Evolutionary conservation across 768 basidiomycete genomes (phyloP).

Genomic region (Podaxis sp.): DNA sequence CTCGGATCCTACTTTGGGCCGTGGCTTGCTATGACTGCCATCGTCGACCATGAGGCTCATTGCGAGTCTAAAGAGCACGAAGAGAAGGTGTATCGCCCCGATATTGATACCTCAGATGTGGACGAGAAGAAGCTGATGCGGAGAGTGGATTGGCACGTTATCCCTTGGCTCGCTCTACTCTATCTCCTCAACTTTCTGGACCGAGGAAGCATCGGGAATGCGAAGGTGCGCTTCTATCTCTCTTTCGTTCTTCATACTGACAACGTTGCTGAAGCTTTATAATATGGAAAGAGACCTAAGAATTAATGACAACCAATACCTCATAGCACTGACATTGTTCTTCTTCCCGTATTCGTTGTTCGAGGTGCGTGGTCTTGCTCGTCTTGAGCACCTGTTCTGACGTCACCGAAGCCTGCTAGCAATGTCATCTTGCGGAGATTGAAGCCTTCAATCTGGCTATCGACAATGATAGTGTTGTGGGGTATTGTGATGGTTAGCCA

Average conservation of each 20-base stretch:
- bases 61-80: background rate
- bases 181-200: conserved; percentile 76
- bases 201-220: conserved; percentile 71
- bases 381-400: background rate
- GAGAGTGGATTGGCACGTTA: conserved; percentile 63
- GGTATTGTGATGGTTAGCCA: conserved; percentile 45
- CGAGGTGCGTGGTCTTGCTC: conserved; percentile 43
- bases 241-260: background rate
- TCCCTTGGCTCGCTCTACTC: conserved; percentile 75
- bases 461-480: conserved; percentile 48
- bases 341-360: conserved; percentile 75
- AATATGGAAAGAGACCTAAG: conserved; percentile 54
- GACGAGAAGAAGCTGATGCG: conserved; percentile 57
- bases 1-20: background rate
- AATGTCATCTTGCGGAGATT: conserved; percentile 60
- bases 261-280: conserved; percentile 46
- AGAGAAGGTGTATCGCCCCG: conserved; percentile 43
- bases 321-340: conserved; percentile 70
- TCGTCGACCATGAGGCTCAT: background rate
- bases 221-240: conserved; percentile 45
- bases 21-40: background rate
- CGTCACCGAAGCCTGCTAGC: conserved; percentile 50
- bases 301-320: conserved; percentile 64
- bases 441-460: conserved; percentile 69
- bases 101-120: conserved; percentile 51